Evolutionary conservation across 768 basidiomycete genomes (phyloP).

Genomic region (Russula foetens): DNA sequence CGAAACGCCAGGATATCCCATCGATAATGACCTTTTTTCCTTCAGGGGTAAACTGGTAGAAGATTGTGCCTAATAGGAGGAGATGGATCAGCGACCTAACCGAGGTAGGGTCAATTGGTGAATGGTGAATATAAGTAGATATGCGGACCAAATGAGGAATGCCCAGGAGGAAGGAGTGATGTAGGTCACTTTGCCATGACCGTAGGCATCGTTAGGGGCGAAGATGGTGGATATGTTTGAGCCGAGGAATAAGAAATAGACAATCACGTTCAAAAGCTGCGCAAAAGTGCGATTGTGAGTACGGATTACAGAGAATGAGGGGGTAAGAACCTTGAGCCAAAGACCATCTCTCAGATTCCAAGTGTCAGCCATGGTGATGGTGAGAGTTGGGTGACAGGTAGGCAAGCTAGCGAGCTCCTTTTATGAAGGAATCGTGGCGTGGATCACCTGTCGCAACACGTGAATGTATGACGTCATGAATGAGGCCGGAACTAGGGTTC

Average conservation of each 20-base stretch:
- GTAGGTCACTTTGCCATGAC: slow-evolving; percentile 76
- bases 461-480: neutral
- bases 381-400: neutral
- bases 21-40: slow-evolving; percentile 80
- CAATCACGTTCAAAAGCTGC: slow-evolving; percentile 66
- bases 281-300: neutral
- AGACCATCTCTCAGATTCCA: slow-evolving; percentile 85
- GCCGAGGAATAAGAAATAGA: slow-evolving; percentile 82
- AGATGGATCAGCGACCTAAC: slow-evolving; percentile 80
- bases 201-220: slow-evolving; percentile 63
- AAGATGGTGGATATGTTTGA: slow-evolving; percentile 85
- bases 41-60: slow-evolving; percentile 78
- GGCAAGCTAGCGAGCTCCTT: neutral
- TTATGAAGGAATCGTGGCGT: neutral
- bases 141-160: slow-evolving; percentile 75
- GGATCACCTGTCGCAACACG: neutral
- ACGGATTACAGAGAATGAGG: neutral
- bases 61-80: slow-evolving; percentile 81
- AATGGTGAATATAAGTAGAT: neutral
- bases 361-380: slow-evolving; percentile 22
- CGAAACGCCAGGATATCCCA: slow-evolving; percentile 87
- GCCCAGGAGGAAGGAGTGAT: slow-evolving; percentile 92
- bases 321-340: slow-evolving; percentile 56
- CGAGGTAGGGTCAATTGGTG: slow-evolving; percentile 2
- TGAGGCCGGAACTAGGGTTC: neutral